Evolutionary conservation across 257 asterid genomes (phyloP).

Genomic region (Fraxinus anomala): DNA sequence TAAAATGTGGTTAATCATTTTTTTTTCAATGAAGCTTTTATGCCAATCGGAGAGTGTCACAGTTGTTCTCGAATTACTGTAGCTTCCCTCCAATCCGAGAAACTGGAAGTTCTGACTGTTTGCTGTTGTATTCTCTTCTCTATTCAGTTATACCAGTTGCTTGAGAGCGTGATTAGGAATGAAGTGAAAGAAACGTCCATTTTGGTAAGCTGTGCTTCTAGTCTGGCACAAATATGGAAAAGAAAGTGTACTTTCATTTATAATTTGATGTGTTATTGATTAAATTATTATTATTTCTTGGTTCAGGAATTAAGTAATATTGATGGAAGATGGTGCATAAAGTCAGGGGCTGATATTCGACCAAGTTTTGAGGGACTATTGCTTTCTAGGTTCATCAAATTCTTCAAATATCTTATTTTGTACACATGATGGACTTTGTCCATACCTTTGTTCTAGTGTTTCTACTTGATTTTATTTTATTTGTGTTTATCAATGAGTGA

Average conservation of each 20-base stretch:
- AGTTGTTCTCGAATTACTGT: neutral
- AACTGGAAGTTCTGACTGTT: constrained; percentile 24
- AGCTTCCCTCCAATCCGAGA: neutral
- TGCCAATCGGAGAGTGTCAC: neutral
- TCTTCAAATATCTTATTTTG: constrained; percentile 28
- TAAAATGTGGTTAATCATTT: neutral
- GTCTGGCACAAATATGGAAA: constrained; percentile 14
- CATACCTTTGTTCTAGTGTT: constrained; percentile 7
- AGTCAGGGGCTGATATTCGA: constrained; percentile 47
- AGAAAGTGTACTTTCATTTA: constrained; percentile 8
- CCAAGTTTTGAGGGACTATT: constrained; percentile 74
- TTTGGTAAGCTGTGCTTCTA: constrained; percentile 48
- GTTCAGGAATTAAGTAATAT: constrained; percentile 69
- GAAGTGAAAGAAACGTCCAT: constrained; percentile 57
- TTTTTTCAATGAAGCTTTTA: neutral
- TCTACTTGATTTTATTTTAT: constrained; percentile 8
- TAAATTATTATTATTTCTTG: constrained; percentile 8
- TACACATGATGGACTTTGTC: constrained; percentile 23
- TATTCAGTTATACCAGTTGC: constrained; percentile 68
- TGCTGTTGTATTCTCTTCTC: constrained; percentile 28
- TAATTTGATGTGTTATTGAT: constrained; percentile 13
- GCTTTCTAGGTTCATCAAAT: constrained; percentile 70
- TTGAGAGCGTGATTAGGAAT: constrained; percentile 78
- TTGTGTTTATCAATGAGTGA: constrained; percentile 10
- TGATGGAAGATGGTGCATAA: constrained; percentile 95